Percentiles rank a stretch among this genome's conserved stretches.
Conservation (phyloP, 2,329 filamentous ascomycete species). For the Aspergillaceae sp. region DNA sequence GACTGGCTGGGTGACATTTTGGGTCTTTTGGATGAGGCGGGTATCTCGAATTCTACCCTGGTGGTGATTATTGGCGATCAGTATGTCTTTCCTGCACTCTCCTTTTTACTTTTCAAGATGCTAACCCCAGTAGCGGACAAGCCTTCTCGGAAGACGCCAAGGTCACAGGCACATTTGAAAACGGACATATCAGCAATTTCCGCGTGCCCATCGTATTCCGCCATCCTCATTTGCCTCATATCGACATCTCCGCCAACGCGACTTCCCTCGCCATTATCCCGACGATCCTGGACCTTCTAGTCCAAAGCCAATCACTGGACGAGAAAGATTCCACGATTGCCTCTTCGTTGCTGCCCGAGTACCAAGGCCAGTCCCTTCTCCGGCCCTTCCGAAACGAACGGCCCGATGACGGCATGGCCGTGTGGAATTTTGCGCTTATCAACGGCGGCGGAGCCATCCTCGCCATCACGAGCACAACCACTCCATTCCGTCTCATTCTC, state of each 20-base stretch:
- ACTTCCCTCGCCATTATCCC: constrained; percentile 39
- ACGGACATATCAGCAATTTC: constrained; percentile 39
- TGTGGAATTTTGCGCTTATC: constrained; percentile 28
- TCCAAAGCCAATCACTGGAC: constrained; percentile 34
- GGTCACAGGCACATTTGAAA: constrained; percentile 37
- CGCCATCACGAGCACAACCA: constrained; percentile 62
- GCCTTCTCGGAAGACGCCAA: constrained; percentile 38
- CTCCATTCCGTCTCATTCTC: constrained; percentile 62
- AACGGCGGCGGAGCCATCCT: constrained; percentile 40
- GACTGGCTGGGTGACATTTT: constrained; percentile 38
- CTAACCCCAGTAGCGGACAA: constrained; percentile 21
- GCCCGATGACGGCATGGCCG: constrained; percentile 12
- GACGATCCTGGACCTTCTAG: constrained; percentile 39
- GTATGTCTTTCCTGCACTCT: constrained; percentile 7
- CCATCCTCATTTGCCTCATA: constrained; percentile 37
- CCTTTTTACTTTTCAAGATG: neutral
- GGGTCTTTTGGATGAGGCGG: constrained; percentile 35
- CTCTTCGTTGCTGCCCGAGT: constrained; percentile 34
- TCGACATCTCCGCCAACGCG: constrained; percentile 35
- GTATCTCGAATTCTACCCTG: constrained; percentile 38
- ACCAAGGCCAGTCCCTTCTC: constrained; percentile 41
- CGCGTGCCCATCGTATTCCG: constrained; percentile 39
- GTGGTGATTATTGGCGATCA: constrained; percentile 42
- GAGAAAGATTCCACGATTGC: constrained; percentile 27
- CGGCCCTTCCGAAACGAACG: constrained; percentile 25